Evolutionary conservation across 106 monocot genomes (phyloP), one percentile per base, ranked within the genome.

Genomic region (Platanthera zijinensis): DNA sequence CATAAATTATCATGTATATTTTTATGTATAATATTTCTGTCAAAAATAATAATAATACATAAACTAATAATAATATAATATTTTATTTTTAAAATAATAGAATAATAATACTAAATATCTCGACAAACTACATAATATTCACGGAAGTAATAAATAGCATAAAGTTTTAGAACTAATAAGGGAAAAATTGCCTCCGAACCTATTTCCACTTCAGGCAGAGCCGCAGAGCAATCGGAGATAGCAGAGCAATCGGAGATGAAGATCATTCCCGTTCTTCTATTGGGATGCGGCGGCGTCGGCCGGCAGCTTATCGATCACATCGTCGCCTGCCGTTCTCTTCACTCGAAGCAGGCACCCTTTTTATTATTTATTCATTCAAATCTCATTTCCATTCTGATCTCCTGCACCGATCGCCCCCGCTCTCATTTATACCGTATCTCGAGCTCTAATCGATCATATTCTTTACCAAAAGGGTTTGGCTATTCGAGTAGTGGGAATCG

Each of bases 231-330:
- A 25, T 25, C 39, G 71, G 47, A 80, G 57, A 90, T 80, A 25
- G 39, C 39, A 18, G 28, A 21, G 68, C 56, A 11, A 25, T 25
- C 39, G 71, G 47, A 80, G 57, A 90, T 80, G 90, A 93, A 86
- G 84, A 83, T 49, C 48, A 92, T 99, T 52, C 94, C 92, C 13
- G 11, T 92, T 45, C 79, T 99, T 19, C 80, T 99, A 67, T 39
- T 92, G 68, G 99, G 99, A 47, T 92, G 91, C 74, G 99, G 99
- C 63, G 94, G 94, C 78, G 99, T 99, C 51, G 99, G 99, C 4
- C 94, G 92, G 14, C 88, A 99, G 76, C 86, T 99, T 51, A 86
- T 94, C 48, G 74, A 88, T 21, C 99, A 92, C 85, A 86, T 94
- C 78, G 82, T 90, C 81, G 57, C 59, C 84, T 99, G 89, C 82